Conservation (phyloP, 148 eudicot species). For the Polygonum maritimum region DNA sequence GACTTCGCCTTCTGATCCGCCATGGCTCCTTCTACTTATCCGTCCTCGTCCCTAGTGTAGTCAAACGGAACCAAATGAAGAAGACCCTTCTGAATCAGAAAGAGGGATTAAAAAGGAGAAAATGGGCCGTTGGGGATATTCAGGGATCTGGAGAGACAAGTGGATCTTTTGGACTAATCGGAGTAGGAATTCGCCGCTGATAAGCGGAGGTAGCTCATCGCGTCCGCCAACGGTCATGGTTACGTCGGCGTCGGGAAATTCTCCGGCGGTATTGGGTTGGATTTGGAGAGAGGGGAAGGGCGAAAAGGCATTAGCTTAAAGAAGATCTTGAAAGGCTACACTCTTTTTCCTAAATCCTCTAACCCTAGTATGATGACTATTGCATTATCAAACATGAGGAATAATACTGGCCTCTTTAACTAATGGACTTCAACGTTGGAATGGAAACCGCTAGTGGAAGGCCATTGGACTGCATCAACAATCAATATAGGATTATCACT, state of each 20-base stretch:
- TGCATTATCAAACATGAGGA: too few species aligned
- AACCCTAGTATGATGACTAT: background rate
- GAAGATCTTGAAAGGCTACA: background rate
- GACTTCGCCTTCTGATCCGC: too few species aligned
- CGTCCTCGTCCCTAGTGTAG: too few species aligned
- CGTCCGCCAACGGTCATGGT: constrained; percentile 42
- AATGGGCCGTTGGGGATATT: background rate
- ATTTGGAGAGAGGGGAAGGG: background rate
- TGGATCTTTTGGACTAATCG: too few species aligned
- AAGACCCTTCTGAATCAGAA: too few species aligned
- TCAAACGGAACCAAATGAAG: background rate
- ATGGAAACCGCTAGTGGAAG: too few species aligned
- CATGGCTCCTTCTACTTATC: too few species aligned
- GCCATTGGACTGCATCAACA: too few species aligned
- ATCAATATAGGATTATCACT: too few species aligned
- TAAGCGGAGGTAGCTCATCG: constrained; percentile 26
- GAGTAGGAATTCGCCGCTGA: too few species aligned
- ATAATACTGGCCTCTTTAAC: too few species aligned
- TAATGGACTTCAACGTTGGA: too few species aligned
- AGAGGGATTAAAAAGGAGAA: background rate
- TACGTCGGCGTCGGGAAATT: background rate
- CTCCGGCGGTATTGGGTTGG: background rate
- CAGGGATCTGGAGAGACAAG: background rate
- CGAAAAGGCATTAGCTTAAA: background rate
- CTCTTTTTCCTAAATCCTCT: background rate